Evolutionary conservation across 352 stramenopile genomes (phyloP).

Genomic region (Phytopythium ostracodes): DNA sequence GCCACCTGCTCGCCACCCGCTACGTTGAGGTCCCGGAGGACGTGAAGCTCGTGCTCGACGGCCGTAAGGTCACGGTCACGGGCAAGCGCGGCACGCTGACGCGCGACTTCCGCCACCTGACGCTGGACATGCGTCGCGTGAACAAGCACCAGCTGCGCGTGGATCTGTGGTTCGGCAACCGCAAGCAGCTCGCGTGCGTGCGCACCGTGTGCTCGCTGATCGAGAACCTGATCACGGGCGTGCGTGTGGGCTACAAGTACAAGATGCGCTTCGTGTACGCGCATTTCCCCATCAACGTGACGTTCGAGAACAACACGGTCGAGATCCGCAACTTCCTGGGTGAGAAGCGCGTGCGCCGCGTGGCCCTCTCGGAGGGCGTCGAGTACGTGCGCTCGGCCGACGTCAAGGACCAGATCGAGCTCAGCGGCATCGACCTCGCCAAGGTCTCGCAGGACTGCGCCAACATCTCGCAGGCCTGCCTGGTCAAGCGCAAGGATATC

Average conservation of each 20-base stretch:
- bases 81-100: constrained; percentile 94
- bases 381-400: constrained; percentile 93
- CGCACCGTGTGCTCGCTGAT: constrained; percentile 98
- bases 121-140: constrained; percentile 93
- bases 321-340: constrained; percentile 99
- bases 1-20: constrained; percentile 91
- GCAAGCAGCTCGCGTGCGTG: constrained; percentile 98
- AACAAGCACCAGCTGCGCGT: constrained; percentile 93
- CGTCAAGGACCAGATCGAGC: constrained; percentile 99
- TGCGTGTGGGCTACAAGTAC: constrained; percentile 98
- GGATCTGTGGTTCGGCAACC: constrained; percentile 98
- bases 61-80: constrained; percentile 94
- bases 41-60: constrained; percentile 93
- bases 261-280: constrained; percentile 99
- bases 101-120: constrained; percentile 97
- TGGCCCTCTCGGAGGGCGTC: constrained; percentile 93
- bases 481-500: constrained; percentile 92
- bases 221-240: constrained; percentile 99
- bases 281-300: constrained; percentile 99
- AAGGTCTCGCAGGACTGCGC: constrained; percentile 92
- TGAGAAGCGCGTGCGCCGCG: constrained; percentile 97
- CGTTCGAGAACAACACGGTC: constrained; percentile 90
- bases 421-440: constrained; percentile 97
- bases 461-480: constrained; percentile 84
- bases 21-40: constrained; percentile 93